Evolutionary conservation across 148 eudicot genomes (phyloP).

Genomic region (Rhododendron vialii): DNA sequence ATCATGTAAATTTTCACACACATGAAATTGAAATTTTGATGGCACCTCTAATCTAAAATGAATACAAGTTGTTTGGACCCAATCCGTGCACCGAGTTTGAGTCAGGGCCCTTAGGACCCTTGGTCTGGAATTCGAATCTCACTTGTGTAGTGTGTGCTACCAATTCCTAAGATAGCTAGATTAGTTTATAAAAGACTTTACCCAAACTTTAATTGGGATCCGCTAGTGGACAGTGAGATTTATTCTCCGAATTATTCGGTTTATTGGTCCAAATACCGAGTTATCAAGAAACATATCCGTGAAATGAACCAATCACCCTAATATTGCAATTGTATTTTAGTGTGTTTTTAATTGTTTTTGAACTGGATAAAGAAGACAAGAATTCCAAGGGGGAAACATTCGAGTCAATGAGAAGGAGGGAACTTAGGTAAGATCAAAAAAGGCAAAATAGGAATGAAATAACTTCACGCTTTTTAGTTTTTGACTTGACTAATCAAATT

Average conservation of each 20-base stretch:
- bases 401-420: not conserved
- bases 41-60: not conserved
- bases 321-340: not conserved
- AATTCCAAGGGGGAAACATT: not conserved
- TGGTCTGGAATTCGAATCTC: not conserved
- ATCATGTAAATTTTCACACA: too few species aligned
- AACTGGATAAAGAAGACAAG: not conserved
- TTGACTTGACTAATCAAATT: too few species aligned
- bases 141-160: not conserved
- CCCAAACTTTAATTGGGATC: too few species aligned
- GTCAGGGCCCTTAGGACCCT: not conserved
- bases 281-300: not conserved
- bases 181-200: not conserved
- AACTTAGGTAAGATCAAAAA: not conserved
- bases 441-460: not conserved
- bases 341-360: not conserved
- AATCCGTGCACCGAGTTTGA: not conserved
- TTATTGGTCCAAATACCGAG: not conserved
- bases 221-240: not conserved
- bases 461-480: not conserved
- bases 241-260: not conserved
- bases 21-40: not conserved
- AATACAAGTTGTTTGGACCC: not conserved
- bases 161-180: not conserved
- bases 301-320: not conserved